Evolutionary conservation across 306 rosid species (phyloP), one percentile per base, ranked within the genome.

Genomic region (Cicer arietinum): DNA sequence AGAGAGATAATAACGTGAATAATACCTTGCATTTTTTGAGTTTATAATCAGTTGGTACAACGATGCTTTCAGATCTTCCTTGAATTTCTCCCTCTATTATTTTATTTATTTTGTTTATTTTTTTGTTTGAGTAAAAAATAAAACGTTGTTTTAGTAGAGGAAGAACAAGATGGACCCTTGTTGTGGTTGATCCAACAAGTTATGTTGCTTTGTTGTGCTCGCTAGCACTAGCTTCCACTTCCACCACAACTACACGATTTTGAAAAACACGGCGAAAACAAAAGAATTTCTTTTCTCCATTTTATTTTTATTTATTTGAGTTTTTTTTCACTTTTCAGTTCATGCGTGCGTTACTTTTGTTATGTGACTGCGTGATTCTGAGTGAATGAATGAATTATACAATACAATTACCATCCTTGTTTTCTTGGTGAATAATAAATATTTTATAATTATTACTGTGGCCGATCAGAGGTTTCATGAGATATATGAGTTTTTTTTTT

Each of bases 21-120:
- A 65, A 44, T 82, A 82, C 90, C 90, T 87, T 80, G 86, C 88
- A 84, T 84, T 76, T 74, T 80, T 71, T 70, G 56, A 2, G 80
- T 67, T 54, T n/a, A 51, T 8, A 54, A 69, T 16, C 58, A 67
- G 71, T 66, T 56, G 80, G n/a, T 56, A 58, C 57, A 62, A 62
- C 51, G 17, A 76, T 68, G 77, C 77, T 77, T 84, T 87, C 82
- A 80, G 88, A 87, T 87, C 90, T 79, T 87, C 80, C 0, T 57
- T 37, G 42, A 11, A 43, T 66, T 22, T 45, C 17, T 68, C 53
- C 25, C 54, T 8, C 17, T 66, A 10, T 43, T 17, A 10, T 18
- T 43, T 37, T 10, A 16, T 18, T 51, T 30, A 30, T 11, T 4
- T 30, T 35, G 6, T 6, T 35, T 35, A 59, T 25, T 25, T 25